Evolutionary conservation across 73 alveolate genomes (phyloP).

Genomic region (Stentor coeruleus): DNA sequence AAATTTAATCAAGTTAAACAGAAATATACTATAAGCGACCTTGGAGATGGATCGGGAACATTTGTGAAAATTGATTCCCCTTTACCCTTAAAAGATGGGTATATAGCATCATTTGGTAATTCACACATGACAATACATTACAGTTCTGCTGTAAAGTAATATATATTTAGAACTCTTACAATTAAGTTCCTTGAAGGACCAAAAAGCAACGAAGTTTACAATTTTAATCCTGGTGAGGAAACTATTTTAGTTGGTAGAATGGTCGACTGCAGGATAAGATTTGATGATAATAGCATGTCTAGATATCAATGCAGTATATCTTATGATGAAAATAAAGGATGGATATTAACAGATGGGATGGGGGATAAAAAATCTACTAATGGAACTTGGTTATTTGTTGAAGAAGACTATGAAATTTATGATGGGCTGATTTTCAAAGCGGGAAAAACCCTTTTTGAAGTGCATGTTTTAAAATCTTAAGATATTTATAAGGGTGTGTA

Average conservation of each 20-base stretch:
- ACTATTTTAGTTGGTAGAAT: constrained; percentile 47
- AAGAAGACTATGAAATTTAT: constrained; percentile 39
- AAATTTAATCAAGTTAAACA: constrained; percentile 32
- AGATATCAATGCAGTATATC: constrained; percentile 60
- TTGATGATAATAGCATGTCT: constrained; percentile 67
- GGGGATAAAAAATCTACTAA: constrained; percentile 40
- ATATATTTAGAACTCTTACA: constrained; percentile 39
- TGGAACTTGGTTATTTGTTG: constrained; percentile 60
- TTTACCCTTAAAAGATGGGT: constrained; percentile 43
- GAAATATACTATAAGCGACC: constrained; percentile 39
- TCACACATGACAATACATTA: constrained; percentile 52
- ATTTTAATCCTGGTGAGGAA: constrained; percentile 22
- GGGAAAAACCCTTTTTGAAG: constrained; percentile 56
- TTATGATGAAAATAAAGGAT: constrained; percentile 35
- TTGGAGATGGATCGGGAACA: constrained; percentile 56
- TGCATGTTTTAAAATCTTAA: too few species aligned
- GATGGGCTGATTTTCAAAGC: constrained; percentile 47
- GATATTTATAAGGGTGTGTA: too few species aligned
- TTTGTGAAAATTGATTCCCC: constrained; percentile 44
- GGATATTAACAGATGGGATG: constrained; percentile 48
- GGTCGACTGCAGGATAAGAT: constrained; percentile 51
- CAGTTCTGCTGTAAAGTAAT: constrained; percentile 17
- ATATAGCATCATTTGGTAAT: constrained; percentile 50
- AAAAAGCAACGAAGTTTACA: constrained; percentile 44
- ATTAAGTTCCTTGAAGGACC: constrained; percentile 62